These are phyloP conservation scores for Ophiocordyceps robertsii DNA, from an alignment of 2,329 filamentous ascomycete genomes.

Conservation along the genomic window DNA sequence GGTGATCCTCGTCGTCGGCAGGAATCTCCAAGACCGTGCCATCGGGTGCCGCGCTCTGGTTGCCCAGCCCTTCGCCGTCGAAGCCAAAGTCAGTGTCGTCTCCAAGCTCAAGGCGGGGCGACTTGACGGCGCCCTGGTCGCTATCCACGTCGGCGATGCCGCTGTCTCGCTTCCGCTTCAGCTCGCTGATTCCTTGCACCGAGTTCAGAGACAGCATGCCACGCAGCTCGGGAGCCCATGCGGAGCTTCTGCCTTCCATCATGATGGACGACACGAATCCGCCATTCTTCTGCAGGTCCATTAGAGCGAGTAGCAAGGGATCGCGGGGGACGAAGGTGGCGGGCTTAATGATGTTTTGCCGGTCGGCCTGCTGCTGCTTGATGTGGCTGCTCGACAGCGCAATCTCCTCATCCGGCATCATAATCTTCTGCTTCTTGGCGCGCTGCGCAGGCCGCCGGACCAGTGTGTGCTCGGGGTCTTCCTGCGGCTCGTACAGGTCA, in stretches of 20 bases:
- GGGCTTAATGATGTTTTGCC: conserved; percentile 72
- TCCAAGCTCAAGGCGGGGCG: conserved; percentile 54
- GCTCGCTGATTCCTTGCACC: conserved; percentile 60
- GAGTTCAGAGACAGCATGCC: conserved; percentile 84
- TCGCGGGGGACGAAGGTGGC: conserved; percentile 77
- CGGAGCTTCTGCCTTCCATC: conserved; percentile 61
- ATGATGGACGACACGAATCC: conserved; percentile 82
- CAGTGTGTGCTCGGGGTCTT: conserved; percentile 42
- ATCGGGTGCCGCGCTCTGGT: conserved; percentile 41
- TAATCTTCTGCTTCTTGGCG: conserved; percentile 62
- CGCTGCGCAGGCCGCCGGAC: conserved; percentile 59
- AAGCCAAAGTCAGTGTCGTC: conserved; percentile 45
- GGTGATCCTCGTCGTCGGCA: conserved; percentile 40
- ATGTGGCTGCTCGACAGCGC: conserved; percentile 66
- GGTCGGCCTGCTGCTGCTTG: conserved; percentile 74
- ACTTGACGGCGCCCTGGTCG: conserved; percentile 51
- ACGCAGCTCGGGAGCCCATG: conserved; percentile 85
- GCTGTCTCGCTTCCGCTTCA: conserved; percentile 89
- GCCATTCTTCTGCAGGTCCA: conserved; percentile 85
- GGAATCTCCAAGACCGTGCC: conserved; percentile 53
- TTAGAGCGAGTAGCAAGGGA: conserved; percentile 70
- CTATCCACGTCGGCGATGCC: conserved; percentile 69
- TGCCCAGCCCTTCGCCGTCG: conserved; percentile 36
- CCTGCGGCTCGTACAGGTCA: conserved; percentile 48
- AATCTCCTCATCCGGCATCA: conserved; percentile 70